These are phyloP conservation scores for Barnettozyma sucrosica DNA, from an alignment of 805 yeast species.

Conservation along the genomic window DNA sequence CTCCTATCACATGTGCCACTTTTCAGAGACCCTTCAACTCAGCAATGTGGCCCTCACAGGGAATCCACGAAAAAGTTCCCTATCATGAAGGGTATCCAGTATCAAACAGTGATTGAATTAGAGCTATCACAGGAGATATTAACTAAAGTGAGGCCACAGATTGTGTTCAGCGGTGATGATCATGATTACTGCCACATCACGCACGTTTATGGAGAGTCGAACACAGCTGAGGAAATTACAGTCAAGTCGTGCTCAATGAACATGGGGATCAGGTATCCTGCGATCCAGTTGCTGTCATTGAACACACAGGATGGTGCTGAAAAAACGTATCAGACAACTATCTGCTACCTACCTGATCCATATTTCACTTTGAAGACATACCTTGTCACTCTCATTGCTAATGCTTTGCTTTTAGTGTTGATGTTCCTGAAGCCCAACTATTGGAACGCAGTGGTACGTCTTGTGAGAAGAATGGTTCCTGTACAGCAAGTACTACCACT, in stretches of 20 bases:
- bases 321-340: slow-evolving; percentile 37
- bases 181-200: slow-evolving; percentile 87
- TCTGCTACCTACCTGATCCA: slow-evolving; percentile 57
- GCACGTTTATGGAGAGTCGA: slow-evolving; percentile 37
- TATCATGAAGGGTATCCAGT: slow-evolving; percentile 69
- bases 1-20: slow-evolving; percentile 86
- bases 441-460: slow-evolving; percentile 19
- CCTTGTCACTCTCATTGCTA: slow-evolving; percentile 20
- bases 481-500: slow-evolving; percentile 16
- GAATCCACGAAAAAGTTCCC: slow-evolving; percentile 68
- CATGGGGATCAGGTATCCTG: slow-evolving; percentile 83
- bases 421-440: slow-evolving; percentile 26
- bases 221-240: slow-evolving; percentile 63
- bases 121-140: slow-evolving; percentile 56
- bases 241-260: slow-evolving; percentile 91
- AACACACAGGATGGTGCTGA: slow-evolving; percentile 24
- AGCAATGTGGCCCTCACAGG: slow-evolving; percentile 69
- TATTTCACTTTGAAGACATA: slow-evolving; percentile 37
- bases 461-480: background rate
- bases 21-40: slow-evolving; percentile 56
- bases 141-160: slow-evolving; percentile 52
- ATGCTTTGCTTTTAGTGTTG: slow-evolving; percentile 17
- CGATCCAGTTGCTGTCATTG: slow-evolving; percentile 75
- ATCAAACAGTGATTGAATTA: slow-evolving; percentile 79
- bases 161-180: slow-evolving; percentile 89